These are phyloP conservation scores for Chloranthus sessilifolius DNA, from an alignment of 164 flowering plant species.

Conservation along the genomic window DNA sequence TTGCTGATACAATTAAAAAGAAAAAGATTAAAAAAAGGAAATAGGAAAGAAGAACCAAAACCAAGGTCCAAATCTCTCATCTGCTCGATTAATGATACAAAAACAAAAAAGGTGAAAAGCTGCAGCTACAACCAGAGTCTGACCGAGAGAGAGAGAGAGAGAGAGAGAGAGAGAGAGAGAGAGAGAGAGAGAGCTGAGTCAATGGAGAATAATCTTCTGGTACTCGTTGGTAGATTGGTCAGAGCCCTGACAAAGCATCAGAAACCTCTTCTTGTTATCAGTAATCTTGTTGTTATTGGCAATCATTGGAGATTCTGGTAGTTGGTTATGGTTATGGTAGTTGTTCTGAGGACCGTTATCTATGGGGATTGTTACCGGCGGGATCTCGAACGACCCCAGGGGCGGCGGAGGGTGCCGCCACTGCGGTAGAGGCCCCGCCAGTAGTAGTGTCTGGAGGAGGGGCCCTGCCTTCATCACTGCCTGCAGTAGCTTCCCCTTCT, in stretches of 20 bases:
- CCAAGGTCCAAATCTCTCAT: not conserved
- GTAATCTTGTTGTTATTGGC: conserved; percentile 13
- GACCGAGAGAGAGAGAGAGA: too few species aligned
- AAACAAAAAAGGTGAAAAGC: too few species aligned
- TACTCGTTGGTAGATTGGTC: conserved; percentile 37
- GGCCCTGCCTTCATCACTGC: conserved; percentile 98
- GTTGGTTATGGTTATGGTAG: conserved; percentile 4
- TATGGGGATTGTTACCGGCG: conserved; percentile 60
- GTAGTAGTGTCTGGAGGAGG: conserved; percentile 76
- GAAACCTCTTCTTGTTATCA: conserved; percentile 37
- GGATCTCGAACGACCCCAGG: conserved; percentile 69
- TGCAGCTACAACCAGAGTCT: too few species aligned
- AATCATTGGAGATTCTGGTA: not conserved
- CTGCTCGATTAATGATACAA: not conserved
- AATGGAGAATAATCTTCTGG: conserved; percentile 49
- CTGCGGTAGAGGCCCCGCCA: conserved; percentile 91
- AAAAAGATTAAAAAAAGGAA: not conserved
- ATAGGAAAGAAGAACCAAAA: not conserved
- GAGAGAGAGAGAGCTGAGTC: conserved; percentile 18
- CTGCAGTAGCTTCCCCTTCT: conserved; percentile 85
- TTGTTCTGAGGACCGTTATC: conserved; percentile 18
- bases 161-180: too few species aligned
- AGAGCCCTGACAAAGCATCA: conserved; percentile 28
- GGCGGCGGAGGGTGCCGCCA: conserved; percentile 98
- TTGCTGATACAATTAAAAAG: conserved; percentile 5